A percentile compares a stretch with the other conserved stretches of the same genome.
Evolutionary conservation across 192 early-diverging fungal species (phyloP).

Genomic region (Podila verticillata): DNA sequence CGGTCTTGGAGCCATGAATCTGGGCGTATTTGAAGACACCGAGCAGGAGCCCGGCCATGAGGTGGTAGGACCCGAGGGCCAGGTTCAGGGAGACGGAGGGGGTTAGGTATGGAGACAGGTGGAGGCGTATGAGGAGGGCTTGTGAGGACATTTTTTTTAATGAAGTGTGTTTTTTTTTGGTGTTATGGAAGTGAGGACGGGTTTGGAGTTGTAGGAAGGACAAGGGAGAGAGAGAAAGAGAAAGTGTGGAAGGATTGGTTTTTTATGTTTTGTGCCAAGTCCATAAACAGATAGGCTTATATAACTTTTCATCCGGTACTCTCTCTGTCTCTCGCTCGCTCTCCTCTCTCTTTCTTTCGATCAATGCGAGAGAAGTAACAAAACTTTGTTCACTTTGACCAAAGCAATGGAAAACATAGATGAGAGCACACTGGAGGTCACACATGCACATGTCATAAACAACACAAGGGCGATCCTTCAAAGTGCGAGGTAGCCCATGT

Average conservation of each 20-base stretch:
- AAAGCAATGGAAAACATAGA: neutral
- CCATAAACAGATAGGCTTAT: no score
- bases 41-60: constrained; percentile 37
- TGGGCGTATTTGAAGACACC: constrained; percentile 39
- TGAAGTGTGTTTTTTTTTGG: neutral
- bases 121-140: constrained; percentile 6
- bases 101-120: constrained; percentile 18
- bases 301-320: no score
- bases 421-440: neutral
- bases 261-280: no score
- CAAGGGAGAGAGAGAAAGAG: neutral
- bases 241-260: neutral
- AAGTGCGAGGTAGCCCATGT: no score
- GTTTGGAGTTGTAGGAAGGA: neutral
- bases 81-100: constrained; percentile 39
- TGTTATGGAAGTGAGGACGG: neutral
- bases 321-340: no score
- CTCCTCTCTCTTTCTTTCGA: no score
- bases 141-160: neutral
- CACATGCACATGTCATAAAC: neutral
- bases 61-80: constrained; percentile 22
- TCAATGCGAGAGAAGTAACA: no score
- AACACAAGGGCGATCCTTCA: neutral
- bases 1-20: constrained; percentile 30
- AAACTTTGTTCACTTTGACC: neutral